Percentiles rank a stretch among this genome's conserved stretches.
Evolutionary conservation across 306 rosid species (phyloP).

Genomic region (Cercis canadensis): DNA sequence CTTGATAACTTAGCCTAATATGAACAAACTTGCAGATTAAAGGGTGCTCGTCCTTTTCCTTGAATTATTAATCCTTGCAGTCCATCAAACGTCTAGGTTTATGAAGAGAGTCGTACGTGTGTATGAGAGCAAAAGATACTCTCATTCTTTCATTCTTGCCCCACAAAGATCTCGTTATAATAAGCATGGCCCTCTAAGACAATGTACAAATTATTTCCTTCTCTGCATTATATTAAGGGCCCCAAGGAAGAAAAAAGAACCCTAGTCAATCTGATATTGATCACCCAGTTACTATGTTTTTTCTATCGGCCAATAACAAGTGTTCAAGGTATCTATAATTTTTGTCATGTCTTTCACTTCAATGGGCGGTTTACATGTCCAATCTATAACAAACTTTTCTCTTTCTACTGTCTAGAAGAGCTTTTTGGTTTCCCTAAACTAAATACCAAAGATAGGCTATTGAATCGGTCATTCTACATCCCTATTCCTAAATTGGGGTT

Average conservation of each 20-base stretch:
- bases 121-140: too few relatives aligned
- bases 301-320: background rate
- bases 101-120: background rate
- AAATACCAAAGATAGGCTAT: too few relatives aligned
- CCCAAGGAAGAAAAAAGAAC: constrained; percentile 7
- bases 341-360: constrained; percentile 25
- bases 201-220: constrained; percentile 18
- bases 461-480: too few relatives aligned
- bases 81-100: background rate
- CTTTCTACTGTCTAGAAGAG: background rate
- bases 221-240: constrained; percentile 16
- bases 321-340: background rate
- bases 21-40: too few relatives aligned
- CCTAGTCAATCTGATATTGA: background rate
- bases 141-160: too few relatives aligned
- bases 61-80: too few relatives aligned
- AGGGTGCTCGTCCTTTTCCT: too few relatives aligned
- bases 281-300: background rate
- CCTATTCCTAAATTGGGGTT: too few relatives aligned
- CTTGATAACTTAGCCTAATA: constrained; percentile 8
- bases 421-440: too few relatives aligned
- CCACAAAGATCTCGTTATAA: background rate
- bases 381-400: background rate
- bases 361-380: background rate
- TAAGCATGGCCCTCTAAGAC: constrained; percentile 8